Conservation (phyloP, 2,329 filamentous ascomycete genomes). For the Huntiella moniliformis region DNA sequence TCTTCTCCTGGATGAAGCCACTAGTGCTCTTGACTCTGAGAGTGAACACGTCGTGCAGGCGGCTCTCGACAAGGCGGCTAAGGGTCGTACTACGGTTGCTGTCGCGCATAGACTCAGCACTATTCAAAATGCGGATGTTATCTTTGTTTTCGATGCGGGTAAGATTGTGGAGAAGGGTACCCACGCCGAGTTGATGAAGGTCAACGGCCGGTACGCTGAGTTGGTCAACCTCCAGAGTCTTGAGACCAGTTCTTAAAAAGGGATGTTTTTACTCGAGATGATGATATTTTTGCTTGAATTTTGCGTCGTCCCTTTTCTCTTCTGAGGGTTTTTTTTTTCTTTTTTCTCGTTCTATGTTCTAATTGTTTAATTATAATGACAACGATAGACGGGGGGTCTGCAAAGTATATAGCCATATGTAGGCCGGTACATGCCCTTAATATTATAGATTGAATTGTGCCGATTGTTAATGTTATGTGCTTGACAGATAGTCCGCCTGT, state of each 20-base stretch:
- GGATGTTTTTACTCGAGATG: background rate
- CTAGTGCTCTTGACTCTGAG: slow-evolving; percentile 57
- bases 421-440: too few relatives aligned
- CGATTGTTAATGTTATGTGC: too few relatives aligned
- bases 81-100: slow-evolving; percentile 77
- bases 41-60: slow-evolving; percentile 65
- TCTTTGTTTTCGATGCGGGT: slow-evolving; percentile 91
- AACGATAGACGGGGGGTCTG: too few relatives aligned
- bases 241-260: slow-evolving; percentile 17
- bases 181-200: slow-evolving; percentile 52
- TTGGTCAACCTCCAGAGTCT: slow-evolving; percentile 65
- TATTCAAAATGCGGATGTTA: slow-evolving; percentile 84
- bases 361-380: background rate
- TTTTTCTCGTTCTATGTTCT: background rate
- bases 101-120: slow-evolving; percentile 85
- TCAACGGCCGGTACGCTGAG: slow-evolving; percentile 56
- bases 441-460: too few relatives aligned
- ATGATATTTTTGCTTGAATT: background rate
- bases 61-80: slow-evolving; percentile 62
- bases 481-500: too few relatives aligned
- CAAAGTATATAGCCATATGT: too few relatives aligned
- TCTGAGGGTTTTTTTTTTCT: background rate
- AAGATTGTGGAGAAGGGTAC: slow-evolving; percentile 69
- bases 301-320: background rate
- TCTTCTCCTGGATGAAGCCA: slow-evolving; percentile 66